A percentile compares a stretch with the other conserved stretches of the same genome.
Evolutionary conservation across 2,329 filamentous ascomycete species (phyloP).

Genomic region (Fusarium algeriense): DNA sequence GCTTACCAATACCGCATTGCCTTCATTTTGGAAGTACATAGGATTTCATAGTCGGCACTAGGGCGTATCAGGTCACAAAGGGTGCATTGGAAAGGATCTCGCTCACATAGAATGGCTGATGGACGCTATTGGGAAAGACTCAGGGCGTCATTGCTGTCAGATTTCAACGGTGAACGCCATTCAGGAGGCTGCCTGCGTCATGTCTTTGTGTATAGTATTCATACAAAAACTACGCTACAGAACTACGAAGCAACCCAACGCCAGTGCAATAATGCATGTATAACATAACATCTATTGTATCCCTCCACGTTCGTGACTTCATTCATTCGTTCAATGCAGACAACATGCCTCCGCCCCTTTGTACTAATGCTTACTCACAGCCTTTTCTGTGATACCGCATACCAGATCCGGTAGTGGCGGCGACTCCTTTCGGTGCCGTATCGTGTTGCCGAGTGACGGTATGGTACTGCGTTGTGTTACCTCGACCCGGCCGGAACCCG

Average conservation of each 20-base stretch:
- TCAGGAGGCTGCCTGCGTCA: background rate
- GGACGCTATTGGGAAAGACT: background rate
- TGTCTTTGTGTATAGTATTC: conserved; percentile 20
- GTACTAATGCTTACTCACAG: background rate
- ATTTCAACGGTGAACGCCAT: background rate
- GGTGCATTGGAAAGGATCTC: background rate
- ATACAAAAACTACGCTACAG: conserved; percentile 25
- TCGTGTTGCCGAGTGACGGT: conserved; percentile 12
- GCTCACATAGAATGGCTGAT: conserved; percentile 4
- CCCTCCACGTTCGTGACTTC: conserved; percentile 12
- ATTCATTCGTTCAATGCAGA: conserved; percentile 7
- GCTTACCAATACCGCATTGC: conserved; percentile 4
- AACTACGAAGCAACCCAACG: conserved; percentile 23
- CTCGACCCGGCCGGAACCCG: conserved; percentile 20
- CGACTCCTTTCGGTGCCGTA: conserved; percentile 18
- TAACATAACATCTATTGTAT: conserved; percentile 11
- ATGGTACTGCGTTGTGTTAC: conserved; percentile 31
- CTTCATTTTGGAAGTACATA: conserved; percentile 1
- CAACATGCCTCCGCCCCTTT: background rate
- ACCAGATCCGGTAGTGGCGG: background rate
- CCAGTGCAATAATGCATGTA: conserved; percentile 32
- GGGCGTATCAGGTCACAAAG: conserved; percentile 5
- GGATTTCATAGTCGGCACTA: background rate
- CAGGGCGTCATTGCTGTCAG: background rate
- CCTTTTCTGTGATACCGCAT: conserved; percentile 2